Evolutionary conservation across 2,329 filamentous ascomycete species (phyloP).

Genomic region (Xylaria multiplex): DNA sequence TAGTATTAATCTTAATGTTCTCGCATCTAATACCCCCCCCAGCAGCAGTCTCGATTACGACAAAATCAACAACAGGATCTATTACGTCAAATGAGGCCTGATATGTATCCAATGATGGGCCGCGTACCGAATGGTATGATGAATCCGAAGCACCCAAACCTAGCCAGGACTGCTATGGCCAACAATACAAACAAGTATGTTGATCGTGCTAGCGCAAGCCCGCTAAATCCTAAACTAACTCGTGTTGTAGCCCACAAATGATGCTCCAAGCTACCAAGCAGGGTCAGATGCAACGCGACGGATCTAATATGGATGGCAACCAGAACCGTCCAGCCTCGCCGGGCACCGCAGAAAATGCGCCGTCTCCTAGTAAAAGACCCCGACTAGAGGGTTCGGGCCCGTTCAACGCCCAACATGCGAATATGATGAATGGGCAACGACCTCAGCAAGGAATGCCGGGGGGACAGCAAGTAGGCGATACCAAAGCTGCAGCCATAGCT

Average conservation of each 20-base stretch:
- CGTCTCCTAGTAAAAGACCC: constrained; percentile 90
- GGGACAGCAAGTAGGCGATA: constrained; percentile 70
- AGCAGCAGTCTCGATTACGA: constrained; percentile 76
- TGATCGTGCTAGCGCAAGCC: not conserved
- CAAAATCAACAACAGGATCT: constrained; percentile 82
- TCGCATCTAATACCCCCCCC: constrained; percentile 40
- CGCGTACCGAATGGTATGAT: constrained; percentile 71
- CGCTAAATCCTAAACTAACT: constrained; percentile 35
- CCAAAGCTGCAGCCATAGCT: constrained; percentile 55
- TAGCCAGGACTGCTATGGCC: constrained; percentile 80
- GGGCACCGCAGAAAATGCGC: constrained; percentile 83
- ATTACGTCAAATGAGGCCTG: constrained; percentile 75
- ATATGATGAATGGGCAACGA: constrained; percentile 80
- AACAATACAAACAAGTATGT: constrained; percentile 79
- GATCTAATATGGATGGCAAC: constrained; percentile 86
- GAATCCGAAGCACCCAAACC: constrained; percentile 67
- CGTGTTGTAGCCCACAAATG: constrained; percentile 69
- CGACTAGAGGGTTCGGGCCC: constrained; percentile 78
- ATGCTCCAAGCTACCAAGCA: constrained; percentile 75
- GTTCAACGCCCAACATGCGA: constrained; percentile 76
- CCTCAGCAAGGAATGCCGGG: constrained; percentile 73
- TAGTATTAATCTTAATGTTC: constrained; percentile 30
- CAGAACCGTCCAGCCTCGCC: constrained; percentile 85
- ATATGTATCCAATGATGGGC: constrained; percentile 74
- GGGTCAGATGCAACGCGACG: constrained; percentile 87